Percentiles rank a stretch among this genome's conserved stretches.
phyloP scores from a whole-genome alignment of 75 land plant genomes.

The Pseudotsuga menziesii region DNA sequence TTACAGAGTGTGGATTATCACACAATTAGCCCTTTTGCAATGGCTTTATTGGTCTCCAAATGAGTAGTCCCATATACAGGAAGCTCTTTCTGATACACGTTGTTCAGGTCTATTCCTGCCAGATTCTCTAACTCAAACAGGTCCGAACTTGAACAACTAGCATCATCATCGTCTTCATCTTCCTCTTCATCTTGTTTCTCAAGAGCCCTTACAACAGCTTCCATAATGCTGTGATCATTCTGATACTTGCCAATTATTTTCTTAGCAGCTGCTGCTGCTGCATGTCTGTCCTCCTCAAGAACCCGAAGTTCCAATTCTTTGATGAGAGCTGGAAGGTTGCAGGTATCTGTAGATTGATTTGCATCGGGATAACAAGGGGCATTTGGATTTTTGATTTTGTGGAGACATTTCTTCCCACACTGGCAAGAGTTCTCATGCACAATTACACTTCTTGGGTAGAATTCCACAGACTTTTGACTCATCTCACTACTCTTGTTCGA shows the following conservation, averaged over 20 bases:
- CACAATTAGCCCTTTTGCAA: slow-evolving; percentile 26
- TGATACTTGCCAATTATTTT: slow-evolving; percentile 7
- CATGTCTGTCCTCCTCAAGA: neutral
- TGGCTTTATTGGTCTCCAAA: slow-evolving; percentile 37
- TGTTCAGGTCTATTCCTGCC: slow-evolving; percentile 23
- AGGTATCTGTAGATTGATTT: neutral
- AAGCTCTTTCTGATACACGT: slow-evolving; percentile 35
- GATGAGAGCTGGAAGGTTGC: no score
- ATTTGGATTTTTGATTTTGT: slow-evolving; percentile 4
- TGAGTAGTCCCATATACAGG: slow-evolving; percentile 46
- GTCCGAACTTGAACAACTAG: slow-evolving; percentile 60
- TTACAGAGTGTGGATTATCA: no score
- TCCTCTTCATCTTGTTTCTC: slow-evolving; percentile 10
- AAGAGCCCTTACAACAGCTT: slow-evolving; percentile 8
- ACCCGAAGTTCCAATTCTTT: neutral
- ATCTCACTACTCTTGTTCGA: slow-evolving; percentile 8
- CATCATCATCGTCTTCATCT: slow-evolving; percentile 36
- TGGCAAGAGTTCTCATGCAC: slow-evolving; percentile 36
- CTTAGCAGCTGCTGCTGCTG: neutral
- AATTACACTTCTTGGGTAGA: slow-evolving; percentile 43
- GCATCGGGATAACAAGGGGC: neutral
- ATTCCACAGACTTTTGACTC: slow-evolving; percentile 41
- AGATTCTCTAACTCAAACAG: slow-evolving; percentile 66
- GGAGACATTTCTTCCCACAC: slow-evolving; percentile 12
- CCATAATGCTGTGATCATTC: slow-evolving; percentile 1